phyloP scores from a whole-genome alignment of 352 stramenopile genomes.

The Pythium angustatum region DNA sequence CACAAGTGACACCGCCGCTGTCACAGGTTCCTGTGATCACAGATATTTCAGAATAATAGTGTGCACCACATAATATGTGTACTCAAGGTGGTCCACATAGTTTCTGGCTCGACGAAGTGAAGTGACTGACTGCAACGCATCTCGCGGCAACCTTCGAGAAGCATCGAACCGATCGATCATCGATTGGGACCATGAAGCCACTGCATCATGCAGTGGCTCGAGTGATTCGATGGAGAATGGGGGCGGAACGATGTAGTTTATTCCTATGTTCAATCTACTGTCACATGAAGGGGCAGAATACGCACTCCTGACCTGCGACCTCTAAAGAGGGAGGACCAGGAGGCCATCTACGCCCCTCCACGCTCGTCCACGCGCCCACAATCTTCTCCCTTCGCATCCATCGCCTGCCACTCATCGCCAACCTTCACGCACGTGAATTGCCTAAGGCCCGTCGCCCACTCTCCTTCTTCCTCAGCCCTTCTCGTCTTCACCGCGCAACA shows the following conservation, averaged over 20 bases:
- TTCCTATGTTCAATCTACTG: constrained; percentile 21
- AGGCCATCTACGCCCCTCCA: not conserved
- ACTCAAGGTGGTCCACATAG: too few species aligned
- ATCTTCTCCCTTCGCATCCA: constrained; percentile 5
- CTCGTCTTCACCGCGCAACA: not conserved
- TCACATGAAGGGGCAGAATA: constrained; percentile 3
- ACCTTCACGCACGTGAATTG: not conserved
- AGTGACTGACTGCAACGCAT: too few species aligned
- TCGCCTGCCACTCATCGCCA: too few species aligned
- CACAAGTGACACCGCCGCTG: too few species aligned
- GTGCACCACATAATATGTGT: not conserved
- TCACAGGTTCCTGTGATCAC: too few species aligned
- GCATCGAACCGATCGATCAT: too few species aligned
- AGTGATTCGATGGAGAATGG: not conserved
- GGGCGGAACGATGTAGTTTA: constrained; percentile 14
- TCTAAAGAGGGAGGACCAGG: constrained; percentile 15
- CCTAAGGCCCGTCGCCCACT: too few species aligned
- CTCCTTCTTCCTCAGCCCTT: not conserved
- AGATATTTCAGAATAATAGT: not conserved
- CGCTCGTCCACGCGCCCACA: constrained; percentile 1
- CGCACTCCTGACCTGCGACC: constrained; percentile 17
- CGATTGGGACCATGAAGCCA: too few species aligned
- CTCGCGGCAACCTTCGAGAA: too few species aligned
- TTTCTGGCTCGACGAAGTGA: too few species aligned
- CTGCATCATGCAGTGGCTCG: not conserved